phyloP scores from a whole-genome alignment of 169 alveolate species.

The Eimeria maxima region DNA sequence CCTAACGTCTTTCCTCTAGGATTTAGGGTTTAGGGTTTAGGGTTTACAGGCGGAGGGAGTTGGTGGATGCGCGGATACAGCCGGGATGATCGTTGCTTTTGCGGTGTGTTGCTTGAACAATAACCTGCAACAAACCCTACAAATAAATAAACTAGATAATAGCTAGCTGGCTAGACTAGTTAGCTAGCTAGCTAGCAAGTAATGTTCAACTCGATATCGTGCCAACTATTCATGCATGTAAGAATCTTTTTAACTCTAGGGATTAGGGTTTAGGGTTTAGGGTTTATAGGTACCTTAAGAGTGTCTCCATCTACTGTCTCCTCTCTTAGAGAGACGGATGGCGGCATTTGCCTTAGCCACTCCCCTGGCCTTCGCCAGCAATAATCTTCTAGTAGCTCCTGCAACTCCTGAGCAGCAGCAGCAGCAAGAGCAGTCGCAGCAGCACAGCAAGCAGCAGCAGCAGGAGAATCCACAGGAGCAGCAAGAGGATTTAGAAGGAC shows the following conservation, averaged over 20 bases:
- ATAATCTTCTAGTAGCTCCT: conserved; percentile 21
- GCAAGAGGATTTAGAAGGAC: too few relatives aligned
- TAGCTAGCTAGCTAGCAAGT: background rate
- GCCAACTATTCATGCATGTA: too few relatives aligned
- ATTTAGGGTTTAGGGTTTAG: conserved; percentile 37
- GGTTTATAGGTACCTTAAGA: conserved; percentile 18
- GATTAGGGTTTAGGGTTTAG: conserved; percentile 12
- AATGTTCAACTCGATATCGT: too few relatives aligned
- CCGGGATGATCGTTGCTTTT: conserved; percentile 50
- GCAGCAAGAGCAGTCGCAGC: too few relatives aligned
- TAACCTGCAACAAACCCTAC: background rate
- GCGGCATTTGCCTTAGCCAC: background rate
- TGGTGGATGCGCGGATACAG: conserved; percentile 61
- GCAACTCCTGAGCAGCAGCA: conserved; percentile 5
- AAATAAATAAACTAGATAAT: background rate
- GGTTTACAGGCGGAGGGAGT: conserved; percentile 51
- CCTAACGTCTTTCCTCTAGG: background rate
- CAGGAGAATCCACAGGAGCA: too few relatives aligned
- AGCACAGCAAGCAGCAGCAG: too few relatives aligned
- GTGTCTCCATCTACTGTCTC: background rate
- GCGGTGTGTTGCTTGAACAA: conserved; percentile 24
- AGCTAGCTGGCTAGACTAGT: background rate
- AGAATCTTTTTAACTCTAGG: background rate
- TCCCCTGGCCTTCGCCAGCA: conserved; percentile 31
- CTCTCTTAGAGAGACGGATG: background rate